Evolutionary conservation across 768 basidiomycete genomes (phyloP).

Genomic region (Chlorophyllum brunneum): DNA sequence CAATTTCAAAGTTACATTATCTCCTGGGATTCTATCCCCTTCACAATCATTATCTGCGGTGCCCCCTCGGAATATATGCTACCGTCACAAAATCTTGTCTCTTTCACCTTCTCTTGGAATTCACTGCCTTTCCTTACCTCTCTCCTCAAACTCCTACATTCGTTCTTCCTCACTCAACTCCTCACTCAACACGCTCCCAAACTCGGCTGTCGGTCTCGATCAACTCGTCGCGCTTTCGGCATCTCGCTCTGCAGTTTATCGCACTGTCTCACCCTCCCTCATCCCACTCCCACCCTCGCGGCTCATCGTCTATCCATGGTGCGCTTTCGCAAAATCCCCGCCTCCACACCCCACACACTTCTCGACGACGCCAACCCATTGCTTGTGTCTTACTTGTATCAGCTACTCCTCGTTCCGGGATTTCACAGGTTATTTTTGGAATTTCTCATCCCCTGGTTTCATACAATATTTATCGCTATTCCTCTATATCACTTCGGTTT

Average conservation of each 20-base stretch:
- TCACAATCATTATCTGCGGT: neutral
- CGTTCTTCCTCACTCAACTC: too few relatives aligned
- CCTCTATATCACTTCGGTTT: neutral
- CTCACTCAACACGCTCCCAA: too few relatives aligned
- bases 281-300: too few relatives aligned
- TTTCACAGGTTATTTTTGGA: constrained; percentile 1
- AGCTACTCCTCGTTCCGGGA: neutral
- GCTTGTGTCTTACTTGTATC: neutral
- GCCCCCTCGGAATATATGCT: neutral
- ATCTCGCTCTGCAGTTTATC: too few relatives aligned
- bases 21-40: neutral
- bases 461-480: constrained; percentile 8
- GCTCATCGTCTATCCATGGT: too few relatives aligned
- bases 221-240: too few relatives aligned
- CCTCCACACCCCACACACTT: too few relatives aligned
- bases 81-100: neutral
- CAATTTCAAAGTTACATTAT: constrained; percentile 9
- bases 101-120: neutral
- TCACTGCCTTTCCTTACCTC: neutral
- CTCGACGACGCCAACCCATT: too few relatives aligned
- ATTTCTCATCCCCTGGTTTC: neutral
- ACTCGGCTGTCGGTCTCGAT: too few relatives aligned
- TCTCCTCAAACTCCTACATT: neutral
- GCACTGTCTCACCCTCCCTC: too few relatives aligned
- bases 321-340: too few relatives aligned